Percentiles rank a stretch among this genome's conserved stretches.
Evolutionary conservation across 805 yeast species (phyloP).

Genomic region (Wickerhamomyces tratensis): DNA sequence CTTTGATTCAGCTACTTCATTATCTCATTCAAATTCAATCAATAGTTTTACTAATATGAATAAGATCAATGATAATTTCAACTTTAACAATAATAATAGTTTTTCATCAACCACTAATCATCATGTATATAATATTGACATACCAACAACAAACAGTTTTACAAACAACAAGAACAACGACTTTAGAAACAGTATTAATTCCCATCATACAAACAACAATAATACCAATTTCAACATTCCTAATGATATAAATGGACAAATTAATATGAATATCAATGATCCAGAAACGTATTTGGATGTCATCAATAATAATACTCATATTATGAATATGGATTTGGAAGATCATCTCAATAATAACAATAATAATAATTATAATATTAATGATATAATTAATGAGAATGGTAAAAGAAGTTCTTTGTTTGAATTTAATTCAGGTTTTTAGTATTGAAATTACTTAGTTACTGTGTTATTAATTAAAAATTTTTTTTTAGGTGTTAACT

Average conservation of each 20-base stretch:
- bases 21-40: not conserved
- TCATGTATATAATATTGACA: too few relatives aligned
- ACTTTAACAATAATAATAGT: not conserved
- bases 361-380: not conserved
- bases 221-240: not conserved
- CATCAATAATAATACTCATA: not conserved
- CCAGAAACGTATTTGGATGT: conserved; percentile 1
- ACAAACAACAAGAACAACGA: conserved; percentile 1
- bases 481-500: too few relatives aligned
- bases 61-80: not conserved
- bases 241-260: too few relatives aligned
- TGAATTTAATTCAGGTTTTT: not conserved
- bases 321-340: not conserved
- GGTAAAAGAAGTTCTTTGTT: conserved; percentile 1
- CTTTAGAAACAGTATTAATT: not conserved
- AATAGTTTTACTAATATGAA: not conserved
- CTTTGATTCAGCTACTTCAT: too few relatives aligned
- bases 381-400: not conserved
- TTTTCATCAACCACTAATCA: not conserved
- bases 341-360: not conserved
- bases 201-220: not conserved
- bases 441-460: not conserved
- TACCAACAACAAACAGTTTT: not conserved
- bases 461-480: too few relatives aligned
- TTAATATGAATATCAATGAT: too few relatives aligned